phyloP scores from a whole-genome alignment of 495 filamentous ascomycete genomes.

The Hypoxylon cercidicola region DNA sequence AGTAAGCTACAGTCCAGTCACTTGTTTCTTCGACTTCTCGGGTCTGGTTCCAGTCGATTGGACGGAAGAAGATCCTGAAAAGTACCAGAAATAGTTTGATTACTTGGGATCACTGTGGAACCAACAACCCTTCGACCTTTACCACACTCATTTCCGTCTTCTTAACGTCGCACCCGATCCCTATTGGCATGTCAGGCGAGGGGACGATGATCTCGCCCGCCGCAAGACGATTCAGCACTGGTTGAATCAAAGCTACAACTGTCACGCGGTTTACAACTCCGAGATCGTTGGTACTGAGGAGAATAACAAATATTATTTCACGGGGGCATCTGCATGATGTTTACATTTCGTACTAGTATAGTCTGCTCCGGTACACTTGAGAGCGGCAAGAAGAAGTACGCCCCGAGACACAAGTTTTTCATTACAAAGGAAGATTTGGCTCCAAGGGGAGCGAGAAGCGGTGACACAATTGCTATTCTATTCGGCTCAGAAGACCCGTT shows the following conservation, averaged over 20 bases:
- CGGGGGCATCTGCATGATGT: no score
- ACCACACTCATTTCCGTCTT: not conserved
- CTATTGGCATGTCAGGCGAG: slow-evolving; percentile 8
- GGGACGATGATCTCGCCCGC: slow-evolving; percentile 6
- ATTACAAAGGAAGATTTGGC: slow-evolving; percentile 12
- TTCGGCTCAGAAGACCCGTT: slow-evolving; percentile 20
- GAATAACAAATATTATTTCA: no score
- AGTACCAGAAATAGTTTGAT: not conserved
- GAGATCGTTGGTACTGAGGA: no score
- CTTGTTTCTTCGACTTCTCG: not conserved
- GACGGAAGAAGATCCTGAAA: not conserved
- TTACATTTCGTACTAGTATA: no score
- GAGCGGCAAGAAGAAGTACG: not conserved
- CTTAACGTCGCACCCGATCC: not conserved
- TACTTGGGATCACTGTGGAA: not conserved
- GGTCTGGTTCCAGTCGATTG: not conserved
- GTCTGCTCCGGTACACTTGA: slow-evolving; percentile 1
- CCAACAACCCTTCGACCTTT: not conserved
- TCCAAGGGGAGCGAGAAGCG: slow-evolving; percentile 5
- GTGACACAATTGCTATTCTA: slow-evolving; percentile 22
- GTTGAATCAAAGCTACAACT: no score
- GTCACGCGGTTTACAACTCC: no score
- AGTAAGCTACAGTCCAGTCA: not conserved
- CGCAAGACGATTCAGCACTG: not conserved
- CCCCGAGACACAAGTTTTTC: not conserved